phyloP scores from a whole-genome alignment of 495 filamentous ascomycete species.

The Aspergillus ostianus region DNA sequence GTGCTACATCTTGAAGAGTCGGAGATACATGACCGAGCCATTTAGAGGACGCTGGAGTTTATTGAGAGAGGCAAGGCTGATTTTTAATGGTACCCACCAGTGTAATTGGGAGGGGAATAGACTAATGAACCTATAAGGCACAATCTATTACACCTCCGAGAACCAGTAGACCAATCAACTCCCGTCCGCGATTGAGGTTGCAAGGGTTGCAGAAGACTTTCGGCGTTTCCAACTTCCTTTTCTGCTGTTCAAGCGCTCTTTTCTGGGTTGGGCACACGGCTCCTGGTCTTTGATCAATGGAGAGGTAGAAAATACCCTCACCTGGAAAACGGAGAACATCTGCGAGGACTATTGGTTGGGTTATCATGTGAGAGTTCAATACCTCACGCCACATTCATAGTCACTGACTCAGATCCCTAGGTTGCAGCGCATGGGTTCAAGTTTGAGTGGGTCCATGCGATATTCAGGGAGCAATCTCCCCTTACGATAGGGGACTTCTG shows the following conservation, averaged over 20 bases:
- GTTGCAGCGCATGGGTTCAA: no score
- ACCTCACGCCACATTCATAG: no score
- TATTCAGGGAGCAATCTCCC: no score
- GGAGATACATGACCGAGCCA: conserved; percentile 11
- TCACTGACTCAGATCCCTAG: no score
- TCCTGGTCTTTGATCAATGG: conserved; percentile 14
- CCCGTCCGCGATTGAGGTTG: conserved; percentile 9
- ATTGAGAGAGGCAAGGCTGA: conserved; percentile 14
- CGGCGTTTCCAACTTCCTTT: conserved; percentile 12
- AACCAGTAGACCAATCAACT: conserved; percentile 12
- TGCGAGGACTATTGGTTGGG: conserved; percentile 17
- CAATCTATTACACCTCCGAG: conserved; percentile 13
- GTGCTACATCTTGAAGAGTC: conserved; percentile 14
- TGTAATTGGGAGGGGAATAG: background rate
- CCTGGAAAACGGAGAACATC: conserved; percentile 17
- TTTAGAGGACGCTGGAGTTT: conserved; percentile 11
- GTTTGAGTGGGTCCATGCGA: no score
- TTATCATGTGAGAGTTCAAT: no score
- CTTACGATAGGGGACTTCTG: no score
- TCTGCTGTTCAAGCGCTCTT: conserved; percentile 1
- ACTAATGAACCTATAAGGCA: background rate
- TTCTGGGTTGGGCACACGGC: conserved; percentile 12
- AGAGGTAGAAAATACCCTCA: conserved; percentile 9
- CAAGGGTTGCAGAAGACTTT: conserved; percentile 11
- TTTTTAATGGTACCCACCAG: no score